phyloP scores from a whole-genome alignment of 176 grass and related monocot species.

The Eremochloa ophiuroides region DNA sequence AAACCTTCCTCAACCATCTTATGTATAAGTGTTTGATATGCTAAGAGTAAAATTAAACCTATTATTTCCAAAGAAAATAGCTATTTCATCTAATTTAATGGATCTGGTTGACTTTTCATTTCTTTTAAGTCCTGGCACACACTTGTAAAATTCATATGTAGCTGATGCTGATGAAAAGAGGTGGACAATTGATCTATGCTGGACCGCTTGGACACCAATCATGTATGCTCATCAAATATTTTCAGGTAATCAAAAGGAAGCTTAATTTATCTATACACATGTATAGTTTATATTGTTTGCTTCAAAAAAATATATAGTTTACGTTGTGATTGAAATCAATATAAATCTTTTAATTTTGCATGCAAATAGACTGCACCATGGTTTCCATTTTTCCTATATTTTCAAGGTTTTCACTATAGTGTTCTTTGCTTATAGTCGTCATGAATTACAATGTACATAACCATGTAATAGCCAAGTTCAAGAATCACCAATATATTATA shows the following conservation, averaged over 20 bases:
- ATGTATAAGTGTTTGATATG: not conserved
- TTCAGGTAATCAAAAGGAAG: slow-evolving; percentile 43
- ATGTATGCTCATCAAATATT: slow-evolving; percentile 62
- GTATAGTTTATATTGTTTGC: too few relatives aligned
- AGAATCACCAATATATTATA: not conserved
- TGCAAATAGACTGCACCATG: not conserved
- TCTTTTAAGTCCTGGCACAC: not conserved
- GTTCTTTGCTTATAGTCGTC: too few relatives aligned
- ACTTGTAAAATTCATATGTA: slow-evolving; percentile 11
- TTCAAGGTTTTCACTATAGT: too few relatives aligned
- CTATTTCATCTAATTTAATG: not conserved
- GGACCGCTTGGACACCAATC: slow-evolving; percentile 59
- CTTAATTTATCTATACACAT: not conserved
- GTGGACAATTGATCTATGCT: slow-evolving; percentile 68
- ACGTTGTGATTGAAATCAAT: not conserved
- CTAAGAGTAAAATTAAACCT: not conserved
- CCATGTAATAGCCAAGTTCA: not conserved
- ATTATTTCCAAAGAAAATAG: not conserved
- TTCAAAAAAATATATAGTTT: too few relatives aligned
- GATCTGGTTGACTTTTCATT: too few relatives aligned
- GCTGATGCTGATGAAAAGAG: slow-evolving; percentile 84
- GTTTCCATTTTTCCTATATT: too few relatives aligned
- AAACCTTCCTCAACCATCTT: not conserved
- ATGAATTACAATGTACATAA: too few relatives aligned
- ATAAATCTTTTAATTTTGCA: not conserved